A percentile compares a stretch with the other conserved stretches of the same genome.
Conservation (phyloP, 202 grass and related monocot genomes). For the Setaria italica region DNA sequence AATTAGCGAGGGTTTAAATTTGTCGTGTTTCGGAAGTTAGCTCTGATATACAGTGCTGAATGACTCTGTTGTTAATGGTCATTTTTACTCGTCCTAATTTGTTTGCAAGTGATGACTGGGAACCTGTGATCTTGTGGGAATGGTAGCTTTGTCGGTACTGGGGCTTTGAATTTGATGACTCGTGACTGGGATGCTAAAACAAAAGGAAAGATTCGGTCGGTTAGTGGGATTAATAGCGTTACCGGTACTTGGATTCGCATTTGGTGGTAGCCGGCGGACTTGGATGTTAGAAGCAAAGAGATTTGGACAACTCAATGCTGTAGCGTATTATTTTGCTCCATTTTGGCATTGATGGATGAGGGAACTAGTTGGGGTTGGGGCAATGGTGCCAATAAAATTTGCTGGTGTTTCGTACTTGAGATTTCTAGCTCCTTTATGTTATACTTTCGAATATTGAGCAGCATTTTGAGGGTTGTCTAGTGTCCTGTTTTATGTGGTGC, state of each 20-base stretch:
- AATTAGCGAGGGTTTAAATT: constrained; percentile 30
- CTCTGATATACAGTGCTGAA: constrained; percentile 18
- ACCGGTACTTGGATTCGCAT: not conserved
- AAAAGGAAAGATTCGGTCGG: not conserved
- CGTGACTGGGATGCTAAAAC: not conserved
- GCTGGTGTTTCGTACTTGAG: not conserved
- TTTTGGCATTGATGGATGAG: not conserved
- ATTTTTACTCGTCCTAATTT: not conserved
- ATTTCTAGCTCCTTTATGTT: constrained; percentile 29
- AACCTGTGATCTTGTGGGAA: constrained; percentile 27
- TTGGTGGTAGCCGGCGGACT: not conserved
- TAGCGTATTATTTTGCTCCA: not conserved
- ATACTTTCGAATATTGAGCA: not conserved
- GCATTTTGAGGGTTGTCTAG: not conserved
- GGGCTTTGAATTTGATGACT: constrained; percentile 5
- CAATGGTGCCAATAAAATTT: constrained; percentile 20
- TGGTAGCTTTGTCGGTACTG: not conserved
- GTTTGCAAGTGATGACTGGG: constrained; percentile 3
- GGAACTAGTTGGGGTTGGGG: not conserved
- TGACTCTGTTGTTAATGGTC: not conserved
- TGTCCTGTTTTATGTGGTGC: constrained; percentile 18
- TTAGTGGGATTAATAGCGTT: not conserved
- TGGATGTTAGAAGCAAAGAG: constrained; percentile 6
- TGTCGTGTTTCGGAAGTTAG: not conserved
- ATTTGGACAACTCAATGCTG: not conserved